Conservation (phyloP, 768 basidiomycete genomes). For the Lactifluus pinguis region DNA sequence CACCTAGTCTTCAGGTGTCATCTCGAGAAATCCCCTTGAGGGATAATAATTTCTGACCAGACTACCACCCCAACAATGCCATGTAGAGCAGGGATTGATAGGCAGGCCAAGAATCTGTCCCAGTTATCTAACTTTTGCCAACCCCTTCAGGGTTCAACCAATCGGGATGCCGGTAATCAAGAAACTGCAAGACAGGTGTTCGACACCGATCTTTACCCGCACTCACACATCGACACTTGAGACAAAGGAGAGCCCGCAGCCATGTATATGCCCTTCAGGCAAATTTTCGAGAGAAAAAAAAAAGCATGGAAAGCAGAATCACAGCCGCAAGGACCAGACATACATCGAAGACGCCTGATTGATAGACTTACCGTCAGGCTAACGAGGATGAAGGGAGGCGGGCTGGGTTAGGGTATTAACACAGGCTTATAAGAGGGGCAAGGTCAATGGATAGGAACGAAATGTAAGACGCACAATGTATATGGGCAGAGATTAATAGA, state of each 20-base stretch:
- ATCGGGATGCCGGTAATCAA: background rate
- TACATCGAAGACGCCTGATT: no score
- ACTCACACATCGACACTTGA: background rate
- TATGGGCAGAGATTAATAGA: background rate
- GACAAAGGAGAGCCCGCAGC: background rate
- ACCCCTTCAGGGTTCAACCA: slow-evolving; percentile 9
- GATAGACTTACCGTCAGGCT: background rate
- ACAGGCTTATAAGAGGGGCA: background rate
- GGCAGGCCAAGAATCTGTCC: background rate
- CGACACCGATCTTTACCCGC: background rate
- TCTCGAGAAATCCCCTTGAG: slow-evolving; percentile 4
- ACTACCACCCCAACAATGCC: background rate
- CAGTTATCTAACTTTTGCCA: background rate
- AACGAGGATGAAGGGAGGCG: background rate
- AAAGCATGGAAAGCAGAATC: background rate
- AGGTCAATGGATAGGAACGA: background rate
- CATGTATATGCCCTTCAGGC: slow-evolving; percentile 3
- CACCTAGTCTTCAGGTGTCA: background rate
- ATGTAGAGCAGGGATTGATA: background rate
- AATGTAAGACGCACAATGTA: background rate
- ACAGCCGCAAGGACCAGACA: background rate
- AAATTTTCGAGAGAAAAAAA: background rate
- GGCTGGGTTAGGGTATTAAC: background rate
- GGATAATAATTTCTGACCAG: background rate
- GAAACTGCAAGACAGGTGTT: background rate